phyloP scores from a whole-genome alignment of 2,329 filamentous ascomycete species.

The Botryotinia calthae region DNA sequence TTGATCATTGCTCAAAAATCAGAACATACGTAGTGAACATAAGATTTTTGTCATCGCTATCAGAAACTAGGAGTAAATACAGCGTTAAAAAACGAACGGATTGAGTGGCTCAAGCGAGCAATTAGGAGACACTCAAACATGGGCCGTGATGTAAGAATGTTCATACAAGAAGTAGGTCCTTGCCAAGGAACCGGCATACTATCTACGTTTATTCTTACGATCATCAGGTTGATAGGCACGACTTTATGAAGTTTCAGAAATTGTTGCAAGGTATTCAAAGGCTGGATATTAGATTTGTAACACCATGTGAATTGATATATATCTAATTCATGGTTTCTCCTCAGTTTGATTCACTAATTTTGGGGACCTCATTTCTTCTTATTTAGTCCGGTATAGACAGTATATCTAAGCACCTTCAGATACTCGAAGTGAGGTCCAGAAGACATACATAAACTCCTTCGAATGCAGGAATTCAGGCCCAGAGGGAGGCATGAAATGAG shows the following conservation, averaged over 20 bases:
- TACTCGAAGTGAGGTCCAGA: too few relatives aligned
- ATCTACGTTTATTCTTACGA: neutral
- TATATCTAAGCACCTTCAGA: neutral
- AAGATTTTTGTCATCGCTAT: neutral
- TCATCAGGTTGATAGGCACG: neutral
- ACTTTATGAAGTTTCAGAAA: neutral
- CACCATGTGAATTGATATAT: neutral
- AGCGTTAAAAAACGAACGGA: neutral
- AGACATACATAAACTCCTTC: too few relatives aligned
- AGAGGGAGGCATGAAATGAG: too few relatives aligned
- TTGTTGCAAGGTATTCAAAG: neutral
- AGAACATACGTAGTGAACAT: neutral
- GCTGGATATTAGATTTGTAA: neutral
- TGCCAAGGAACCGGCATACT: rapidly evolving
- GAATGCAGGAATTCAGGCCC: too few relatives aligned
- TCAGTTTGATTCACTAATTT: neutral
- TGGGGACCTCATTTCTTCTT: neutral
- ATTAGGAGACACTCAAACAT: neutral
- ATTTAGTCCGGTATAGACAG: too few relatives aligned
- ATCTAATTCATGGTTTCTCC: neutral
- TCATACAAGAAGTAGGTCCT: neutral
- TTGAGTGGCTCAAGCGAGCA: neutral
- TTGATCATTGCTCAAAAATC: neutral
- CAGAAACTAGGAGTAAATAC: neutral
- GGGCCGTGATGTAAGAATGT: neutral